Conservation (phyloP, 306 rosid genomes). For the Prunus kanzakura region DNA sequence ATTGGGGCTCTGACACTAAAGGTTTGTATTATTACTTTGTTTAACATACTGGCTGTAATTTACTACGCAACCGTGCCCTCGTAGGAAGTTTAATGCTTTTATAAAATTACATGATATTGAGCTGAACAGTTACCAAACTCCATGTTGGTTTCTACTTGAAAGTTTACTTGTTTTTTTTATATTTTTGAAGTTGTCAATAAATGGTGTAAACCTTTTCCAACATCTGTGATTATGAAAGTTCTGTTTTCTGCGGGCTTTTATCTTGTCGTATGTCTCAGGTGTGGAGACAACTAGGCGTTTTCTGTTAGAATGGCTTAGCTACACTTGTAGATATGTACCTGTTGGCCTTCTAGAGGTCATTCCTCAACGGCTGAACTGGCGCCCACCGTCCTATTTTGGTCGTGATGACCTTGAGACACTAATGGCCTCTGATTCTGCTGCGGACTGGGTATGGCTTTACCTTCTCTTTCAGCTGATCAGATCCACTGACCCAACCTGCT, state of each 20-base stretch:
- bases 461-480: slow-evolving; percentile 4
- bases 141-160: neutral
- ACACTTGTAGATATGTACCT: slow-evolving; percentile 79
- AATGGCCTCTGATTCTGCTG: slow-evolving; percentile 96
- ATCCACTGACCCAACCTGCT: neutral
- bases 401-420: slow-evolving; percentile 90
- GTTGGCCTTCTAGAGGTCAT: slow-evolving; percentile 82
- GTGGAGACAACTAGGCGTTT: slow-evolving; percentile 92
- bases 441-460: slow-evolving; percentile 76
- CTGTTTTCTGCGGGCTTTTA: neutral
- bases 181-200: neutral
- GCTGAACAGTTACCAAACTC: neutral
- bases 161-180: neutral
- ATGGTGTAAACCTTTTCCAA: neutral
- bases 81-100: neutral
- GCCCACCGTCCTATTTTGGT: slow-evolving; percentile 68
- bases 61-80: neutral
- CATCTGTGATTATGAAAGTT: neutral
- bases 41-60: neutral
- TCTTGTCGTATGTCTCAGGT: slow-evolving; percentile 35
- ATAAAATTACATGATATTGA: neutral
- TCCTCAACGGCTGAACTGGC: slow-evolving; percentile 85
- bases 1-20: slow-evolving; percentile 96
- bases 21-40: slow-evolving; percentile 39
- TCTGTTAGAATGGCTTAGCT: slow-evolving; percentile 95